Percentiles rank a stretch among this genome's conserved stretches.
phyloP scores from a whole-genome alignment of 768 basidiomycete genomes.

The Naganishia vishniacii region DNA sequence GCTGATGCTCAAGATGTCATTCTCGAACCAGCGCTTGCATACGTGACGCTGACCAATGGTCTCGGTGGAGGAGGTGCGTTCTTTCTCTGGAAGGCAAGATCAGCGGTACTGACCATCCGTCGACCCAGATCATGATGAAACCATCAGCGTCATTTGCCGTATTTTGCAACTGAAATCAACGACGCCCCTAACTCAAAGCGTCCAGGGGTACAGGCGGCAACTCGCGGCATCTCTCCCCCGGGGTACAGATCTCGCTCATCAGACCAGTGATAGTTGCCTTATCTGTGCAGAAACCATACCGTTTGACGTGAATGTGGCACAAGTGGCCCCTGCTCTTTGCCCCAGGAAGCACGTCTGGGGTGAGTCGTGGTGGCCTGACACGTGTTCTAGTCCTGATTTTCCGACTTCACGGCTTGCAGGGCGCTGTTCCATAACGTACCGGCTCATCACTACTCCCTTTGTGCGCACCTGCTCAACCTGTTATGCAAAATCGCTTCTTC shows the following conservation, averaged over 20 bases:
- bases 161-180: background rate
- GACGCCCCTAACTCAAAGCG: background rate
- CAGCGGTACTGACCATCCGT: background rate
- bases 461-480: conserved; percentile 11
- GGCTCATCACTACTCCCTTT: conserved; percentile 9
- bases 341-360: conserved; percentile 15
- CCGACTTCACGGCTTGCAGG: background rate
- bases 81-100: background rate
- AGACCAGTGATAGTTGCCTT: background rate
- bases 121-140: background rate
- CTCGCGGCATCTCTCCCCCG: background rate
- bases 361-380: background rate
- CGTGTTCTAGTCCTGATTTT: background rate
- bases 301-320: background rate
- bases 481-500: conserved; percentile 4
- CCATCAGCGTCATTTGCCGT: background rate
- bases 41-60: background rate
- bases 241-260: background rate
- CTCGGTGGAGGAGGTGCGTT: background rate
- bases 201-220: background rate
- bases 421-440: background rate
- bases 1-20: background rate
- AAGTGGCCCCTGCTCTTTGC: conserved; percentile 5
- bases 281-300: conserved; percentile 9
- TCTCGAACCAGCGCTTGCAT: background rate